A percentile compares a stretch with the other conserved stretches of the same genome.
Conservation (phyloP, 2,329 filamentous ascomycete genomes). For the Exophiala xenobiotica region DNA sequence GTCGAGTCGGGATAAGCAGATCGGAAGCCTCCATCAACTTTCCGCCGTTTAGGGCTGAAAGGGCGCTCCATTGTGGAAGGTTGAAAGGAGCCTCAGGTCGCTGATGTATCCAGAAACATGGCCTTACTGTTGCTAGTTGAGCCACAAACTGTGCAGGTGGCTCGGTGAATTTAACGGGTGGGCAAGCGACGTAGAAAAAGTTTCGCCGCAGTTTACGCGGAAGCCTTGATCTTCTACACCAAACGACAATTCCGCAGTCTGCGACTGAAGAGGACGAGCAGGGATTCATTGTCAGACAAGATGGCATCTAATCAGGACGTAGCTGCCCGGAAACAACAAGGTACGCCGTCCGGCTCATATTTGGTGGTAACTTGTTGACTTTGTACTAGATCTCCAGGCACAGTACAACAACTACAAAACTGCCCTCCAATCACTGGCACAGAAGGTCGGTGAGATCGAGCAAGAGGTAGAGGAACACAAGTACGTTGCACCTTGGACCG, state of each 20-base stretch:
- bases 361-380: slow-evolving; percentile 3
- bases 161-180: not conserved
- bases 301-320: slow-evolving; percentile 28
- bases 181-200: slow-evolving; percentile 14
- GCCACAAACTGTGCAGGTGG: too few relatives aligned
- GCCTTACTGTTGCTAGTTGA: too few relatives aligned
- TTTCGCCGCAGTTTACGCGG: slow-evolving; percentile 24
- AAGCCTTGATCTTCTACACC: slow-evolving; percentile 1
- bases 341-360: slow-evolving; percentile 33
- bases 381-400: slow-evolving; percentile 45
- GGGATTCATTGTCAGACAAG: too few relatives aligned
- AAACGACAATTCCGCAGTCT: not conserved
- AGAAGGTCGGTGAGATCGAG: slow-evolving; percentile 96
- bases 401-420: slow-evolving; percentile 60
- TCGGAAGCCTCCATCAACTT: slow-evolving; percentile 64
- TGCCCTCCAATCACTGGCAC: slow-evolving; percentile 83
- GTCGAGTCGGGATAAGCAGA: slow-evolving; percentile 46
- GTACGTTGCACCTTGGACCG: too few relatives aligned
- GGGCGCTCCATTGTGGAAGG: slow-evolving; percentile 39
- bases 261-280: too few relatives aligned
- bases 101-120: too few relatives aligned
- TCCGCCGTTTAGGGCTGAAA: slow-evolving; percentile 64
- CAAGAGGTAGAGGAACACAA: slow-evolving; percentile 98
- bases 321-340: slow-evolving; percentile 46
- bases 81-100: too few relatives aligned